Evolutionary conservation across 1,284 basidiomycete species (phyloP).

Genomic region (Marasmius sp.): DNA sequence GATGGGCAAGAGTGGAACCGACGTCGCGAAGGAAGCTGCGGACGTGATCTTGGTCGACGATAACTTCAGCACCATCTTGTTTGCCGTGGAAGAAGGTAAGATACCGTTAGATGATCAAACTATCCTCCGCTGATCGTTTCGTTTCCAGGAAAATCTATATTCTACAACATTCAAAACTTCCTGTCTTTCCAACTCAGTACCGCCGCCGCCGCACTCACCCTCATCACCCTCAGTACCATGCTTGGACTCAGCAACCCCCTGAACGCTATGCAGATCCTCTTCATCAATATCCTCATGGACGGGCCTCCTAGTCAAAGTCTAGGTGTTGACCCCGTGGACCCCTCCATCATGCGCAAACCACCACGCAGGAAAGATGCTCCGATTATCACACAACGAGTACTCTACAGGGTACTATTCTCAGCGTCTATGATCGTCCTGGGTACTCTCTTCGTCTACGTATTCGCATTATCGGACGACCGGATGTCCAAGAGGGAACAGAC

Average conservation of each 20-base stretch:
- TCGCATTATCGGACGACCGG: slow-evolving; percentile 78
- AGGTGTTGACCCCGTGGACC: slow-evolving; percentile 95
- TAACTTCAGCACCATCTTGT: slow-evolving; percentile 93
- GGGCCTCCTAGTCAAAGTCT: slow-evolving; percentile 96
- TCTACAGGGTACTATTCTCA: slow-evolving; percentile 85
- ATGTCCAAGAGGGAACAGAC: slow-evolving; percentile 89
- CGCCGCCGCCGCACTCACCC: slow-evolving; percentile 89
- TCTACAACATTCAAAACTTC: slow-evolving; percentile 99
- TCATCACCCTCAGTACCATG: slow-evolving; percentile 93
- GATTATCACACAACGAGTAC: slow-evolving; percentile 75
- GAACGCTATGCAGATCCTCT: slow-evolving; percentile 98
- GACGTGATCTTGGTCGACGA: slow-evolving; percentile 98
- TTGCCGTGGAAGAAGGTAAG: slow-evolving; percentile 92
- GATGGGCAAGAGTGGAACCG: slow-evolving; percentile 96
- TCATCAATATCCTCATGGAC: slow-evolving; percentile 99
- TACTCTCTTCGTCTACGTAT: slow-evolving; percentile 86
- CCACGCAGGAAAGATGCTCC: slow-evolving; percentile 88
- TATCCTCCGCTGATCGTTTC: slow-evolving; percentile 4
- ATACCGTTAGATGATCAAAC: slow-evolving; percentile 2
- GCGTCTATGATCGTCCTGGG: slow-evolving; percentile 89
- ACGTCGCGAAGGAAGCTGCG: slow-evolving; percentile 97
- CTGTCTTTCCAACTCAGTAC: slow-evolving; percentile 96
- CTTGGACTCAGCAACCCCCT: slow-evolving; percentile 89
- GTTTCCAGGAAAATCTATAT: slow-evolving; percentile 85
- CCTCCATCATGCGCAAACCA: slow-evolving; percentile 85